Conservation (phyloP, 2,329 filamentous ascomycete genomes). For the Tolypocladium sp. region DNA sequence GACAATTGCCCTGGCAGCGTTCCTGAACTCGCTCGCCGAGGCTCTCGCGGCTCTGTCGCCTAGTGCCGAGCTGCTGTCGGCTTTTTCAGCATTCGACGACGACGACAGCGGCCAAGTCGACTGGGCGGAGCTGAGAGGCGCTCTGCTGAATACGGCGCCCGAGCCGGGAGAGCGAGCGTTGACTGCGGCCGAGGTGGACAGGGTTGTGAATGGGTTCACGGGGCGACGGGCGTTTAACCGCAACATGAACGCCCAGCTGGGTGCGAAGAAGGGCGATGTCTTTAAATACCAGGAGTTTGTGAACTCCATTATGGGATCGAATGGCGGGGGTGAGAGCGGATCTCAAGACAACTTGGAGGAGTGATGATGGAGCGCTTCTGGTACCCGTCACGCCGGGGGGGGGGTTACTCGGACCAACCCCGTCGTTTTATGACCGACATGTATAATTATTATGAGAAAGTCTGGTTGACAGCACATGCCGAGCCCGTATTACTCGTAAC, state of each 20-base stretch:
- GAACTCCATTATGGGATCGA: conserved; percentile 52
- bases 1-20: conserved; percentile 75
- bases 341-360: conserved; percentile 18
- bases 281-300: conserved; percentile 95
- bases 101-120: conserved; percentile 93
- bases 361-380: not conserved
- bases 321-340: conserved; percentile 19
- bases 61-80: conserved; percentile 71
- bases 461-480: not conserved
- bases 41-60: conserved; percentile 68
- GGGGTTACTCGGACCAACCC: not conserved
- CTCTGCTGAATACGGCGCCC: conserved; percentile 71
- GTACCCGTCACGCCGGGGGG: not conserved
- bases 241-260: conserved; percentile 39
- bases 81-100: conserved; percentile 91
- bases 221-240: conserved; percentile 76
- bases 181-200: conserved; percentile 69
- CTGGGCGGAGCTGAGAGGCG: conserved; percentile 70
- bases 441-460: not conserved
- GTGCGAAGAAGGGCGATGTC: conserved; percentile 67
- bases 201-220: conserved; percentile 79
- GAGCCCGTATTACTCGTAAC: not conserved
- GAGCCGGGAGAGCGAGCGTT: conserved; percentile 60
- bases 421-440: not conserved
- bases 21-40: conserved; percentile 72